Conservation (phyloP, 441 rosid genomes). For the Gossypium lobatum region DNA sequence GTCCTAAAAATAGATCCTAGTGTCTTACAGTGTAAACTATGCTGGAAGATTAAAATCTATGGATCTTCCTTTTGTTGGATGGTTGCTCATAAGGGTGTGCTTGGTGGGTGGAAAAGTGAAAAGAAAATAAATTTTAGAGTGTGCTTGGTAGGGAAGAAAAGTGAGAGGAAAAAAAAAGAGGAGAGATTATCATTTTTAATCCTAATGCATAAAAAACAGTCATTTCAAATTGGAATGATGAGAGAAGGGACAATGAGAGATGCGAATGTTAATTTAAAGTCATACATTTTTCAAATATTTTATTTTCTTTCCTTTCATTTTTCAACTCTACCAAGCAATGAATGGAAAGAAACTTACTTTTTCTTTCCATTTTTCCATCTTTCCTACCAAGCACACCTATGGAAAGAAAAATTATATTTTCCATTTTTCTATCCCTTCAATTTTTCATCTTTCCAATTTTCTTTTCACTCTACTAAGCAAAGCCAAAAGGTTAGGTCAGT, state of each 20-base stretch:
- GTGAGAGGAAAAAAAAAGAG: not conserved
- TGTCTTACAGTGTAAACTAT: not conserved
- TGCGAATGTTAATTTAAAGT: too few species aligned
- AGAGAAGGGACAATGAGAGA: not conserved
- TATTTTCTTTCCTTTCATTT: not conserved
- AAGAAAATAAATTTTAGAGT: not conserved
- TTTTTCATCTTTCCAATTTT: not conserved
- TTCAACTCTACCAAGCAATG: not conserved
- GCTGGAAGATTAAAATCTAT: not conserved
- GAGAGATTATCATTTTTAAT: not conserved
- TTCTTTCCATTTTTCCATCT: not conserved
- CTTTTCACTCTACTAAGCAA: not conserved
- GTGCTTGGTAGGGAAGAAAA: not conserved
- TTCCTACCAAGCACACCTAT: not conserved
- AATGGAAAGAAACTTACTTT: not conserved
- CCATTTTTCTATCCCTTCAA: not conserved
- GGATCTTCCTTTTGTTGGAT: constrained; percentile 9
- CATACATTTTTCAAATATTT: not conserved
- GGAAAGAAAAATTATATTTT: not conserved
- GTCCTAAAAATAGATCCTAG: not conserved
- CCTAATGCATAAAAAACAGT: not conserved
- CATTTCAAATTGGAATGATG: not conserved
- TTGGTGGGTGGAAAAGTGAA: not conserved
- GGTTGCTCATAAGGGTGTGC: not conserved
- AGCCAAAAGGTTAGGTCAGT: not conserved